Base-by-base conservation (phyloP, 306 rosid genomes). In the Oemleria cerasiformis region DNA sequence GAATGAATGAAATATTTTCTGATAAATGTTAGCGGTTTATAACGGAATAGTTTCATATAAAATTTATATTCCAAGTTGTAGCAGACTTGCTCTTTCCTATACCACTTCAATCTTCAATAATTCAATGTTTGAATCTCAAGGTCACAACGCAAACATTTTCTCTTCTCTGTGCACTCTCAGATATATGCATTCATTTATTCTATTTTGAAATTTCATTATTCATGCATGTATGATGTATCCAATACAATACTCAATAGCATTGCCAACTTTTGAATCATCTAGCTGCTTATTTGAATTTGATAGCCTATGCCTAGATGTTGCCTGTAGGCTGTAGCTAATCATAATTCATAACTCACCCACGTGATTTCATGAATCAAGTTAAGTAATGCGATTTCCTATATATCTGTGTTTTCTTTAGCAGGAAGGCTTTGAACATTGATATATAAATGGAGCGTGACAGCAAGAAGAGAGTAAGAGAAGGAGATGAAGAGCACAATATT, bases 391-490 rank as follows among this genome's bases (percentile, higher is more conserved):
- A 30, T 30, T 30, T 30, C 36, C 36, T 17, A 7, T 50, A 17
- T 50, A 16, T 17, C 19, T 49, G 2, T 16, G 16, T 7, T 51
- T 51, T 51, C 56, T 7, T n/a, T 51, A 51, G 23, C 56, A n/a
- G 10, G 23, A 10, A 45, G 50, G 50, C 5, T 45, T 45, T 45
- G 50, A 9, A 47, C 17, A 45, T 47, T 14, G 5, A 38, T 51
- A 68, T 53, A 70, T 4, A 68, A 57, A 86, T 85, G 97, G 89
- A 88, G 69, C 62, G 67, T 42, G 70, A 69, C 70, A 67, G 21
- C 16, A 54, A 72, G 47, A 85, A 86, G 79, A 86, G 91, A 79
- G 81, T 17, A 67, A 75, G 96, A 80, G 88, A 85, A 74, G 76
- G 65, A 65, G 84, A 73, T 14, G 78, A 68, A 44, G 83, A 66